A percentile compares a stretch with the other conserved stretches of the same genome.
Evolutionary conservation across 208 protist species (phyloP).

Genomic region (Trichomonas gallinae): DNA sequence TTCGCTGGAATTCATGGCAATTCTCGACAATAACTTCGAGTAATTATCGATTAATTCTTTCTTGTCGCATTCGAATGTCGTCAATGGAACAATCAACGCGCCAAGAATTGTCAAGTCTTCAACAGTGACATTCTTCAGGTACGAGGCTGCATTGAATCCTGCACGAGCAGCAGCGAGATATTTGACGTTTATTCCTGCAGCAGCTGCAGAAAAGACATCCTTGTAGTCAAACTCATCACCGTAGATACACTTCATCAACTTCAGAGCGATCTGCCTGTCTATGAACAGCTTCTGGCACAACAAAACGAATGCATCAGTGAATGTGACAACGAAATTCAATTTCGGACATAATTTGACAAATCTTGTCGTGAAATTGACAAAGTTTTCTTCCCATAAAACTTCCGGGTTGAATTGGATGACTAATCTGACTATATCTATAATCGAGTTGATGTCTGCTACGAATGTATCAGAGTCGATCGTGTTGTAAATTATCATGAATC

Average conservation of each 20-base stretch:
- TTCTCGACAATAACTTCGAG: neutral
- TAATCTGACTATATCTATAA: neutral
- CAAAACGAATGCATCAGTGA: neutral
- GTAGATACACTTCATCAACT: neutral
- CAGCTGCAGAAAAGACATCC: neutral
- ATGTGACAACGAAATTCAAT: neutral
- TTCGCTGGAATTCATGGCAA: neutral
- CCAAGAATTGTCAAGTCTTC: neutral
- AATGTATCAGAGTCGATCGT: neutral
- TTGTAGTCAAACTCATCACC: neutral
- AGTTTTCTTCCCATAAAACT: neutral
- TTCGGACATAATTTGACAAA: neutral
- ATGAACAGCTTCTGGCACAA: neutral
- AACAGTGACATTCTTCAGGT: neutral
- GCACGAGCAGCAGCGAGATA: neutral
- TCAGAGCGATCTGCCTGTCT: neutral
- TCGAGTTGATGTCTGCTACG: neutral
- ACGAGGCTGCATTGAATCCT: neutral
- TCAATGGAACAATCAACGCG: neutral
- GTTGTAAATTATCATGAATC: neutral
- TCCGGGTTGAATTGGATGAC: neutral
- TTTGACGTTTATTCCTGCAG: neutral
- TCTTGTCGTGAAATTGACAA: neutral
- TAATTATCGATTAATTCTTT: neutral
- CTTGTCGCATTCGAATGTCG: neutral